phyloP scores from a whole-genome alignment of 495 filamentous ascomycete genomes.

The Talaromyces ruber region DNA sequence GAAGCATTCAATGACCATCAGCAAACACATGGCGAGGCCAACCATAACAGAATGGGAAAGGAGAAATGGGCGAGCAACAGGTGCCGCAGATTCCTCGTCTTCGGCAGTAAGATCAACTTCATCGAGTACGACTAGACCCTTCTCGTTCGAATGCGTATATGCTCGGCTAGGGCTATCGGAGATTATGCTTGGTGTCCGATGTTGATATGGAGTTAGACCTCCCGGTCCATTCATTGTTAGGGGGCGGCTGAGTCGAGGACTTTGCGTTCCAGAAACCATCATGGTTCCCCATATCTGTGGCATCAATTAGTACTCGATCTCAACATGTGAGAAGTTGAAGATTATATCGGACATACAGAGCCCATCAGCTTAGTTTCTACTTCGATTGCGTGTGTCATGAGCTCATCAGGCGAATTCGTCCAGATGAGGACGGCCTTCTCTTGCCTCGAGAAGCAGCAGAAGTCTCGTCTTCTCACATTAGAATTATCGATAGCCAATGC shows the following conservation, averaged over 20 bases:
- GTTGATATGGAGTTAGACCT: background rate
- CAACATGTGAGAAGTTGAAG: background rate
- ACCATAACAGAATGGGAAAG: conserved; percentile 17
- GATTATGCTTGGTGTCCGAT: background rate
- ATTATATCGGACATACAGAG: conserved; percentile 9
- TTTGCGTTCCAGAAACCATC: conserved; percentile 7
- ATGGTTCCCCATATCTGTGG: conserved; percentile 6
- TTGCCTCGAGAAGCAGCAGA: conserved; percentile 21
- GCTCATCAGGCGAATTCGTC: conserved; percentile 23
- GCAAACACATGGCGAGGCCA: conserved; percentile 14
- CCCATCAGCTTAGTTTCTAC: conserved; percentile 25
- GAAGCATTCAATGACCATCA: conserved; percentile 3
- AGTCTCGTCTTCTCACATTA: conserved; percentile 14
- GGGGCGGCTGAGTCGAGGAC: conserved; percentile 10
- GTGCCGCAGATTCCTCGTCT: conserved; percentile 1
- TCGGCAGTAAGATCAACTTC: conserved; percentile 6
- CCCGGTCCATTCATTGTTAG: background rate
- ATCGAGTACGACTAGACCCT: conserved; percentile 1
- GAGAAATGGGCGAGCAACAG: conserved; percentile 6
- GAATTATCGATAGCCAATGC: conserved; percentile 11
- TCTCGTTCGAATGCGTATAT: background rate
- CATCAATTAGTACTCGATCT: background rate
- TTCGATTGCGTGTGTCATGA: conserved; percentile 23
- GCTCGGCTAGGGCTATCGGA: background rate
- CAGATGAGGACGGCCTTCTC: conserved; percentile 28